A percentile compares a stretch with the other conserved stretches of the same genome.
phyloP scores from a whole-genome alignment of 371 early-diverging fungal species.

The Apophysomyces elegans region DNA sequence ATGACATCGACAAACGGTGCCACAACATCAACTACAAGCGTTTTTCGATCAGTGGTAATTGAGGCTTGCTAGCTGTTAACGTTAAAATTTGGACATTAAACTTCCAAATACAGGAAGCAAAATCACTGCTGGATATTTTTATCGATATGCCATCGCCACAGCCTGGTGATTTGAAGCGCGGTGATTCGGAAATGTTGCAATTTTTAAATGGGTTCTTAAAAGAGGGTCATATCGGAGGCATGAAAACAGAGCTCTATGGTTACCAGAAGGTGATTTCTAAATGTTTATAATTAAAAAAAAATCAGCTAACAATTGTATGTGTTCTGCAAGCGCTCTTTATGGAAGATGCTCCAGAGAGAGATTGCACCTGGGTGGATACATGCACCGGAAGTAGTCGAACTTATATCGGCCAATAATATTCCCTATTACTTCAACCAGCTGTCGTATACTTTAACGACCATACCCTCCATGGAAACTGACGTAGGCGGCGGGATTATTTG shows the following conservation, averaged over 20 bases:
- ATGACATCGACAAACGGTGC: not conserved
- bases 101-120: not conserved
- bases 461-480: constrained; percentile 42
- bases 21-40: not conserved
- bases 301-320: not conserved
- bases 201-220: constrained; percentile 21
- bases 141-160: constrained; percentile 48
- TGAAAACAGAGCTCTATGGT: constrained; percentile 60
- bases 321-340: constrained; percentile 51
- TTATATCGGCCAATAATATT: constrained; percentile 37
- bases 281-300: not conserved
- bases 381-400: constrained; percentile 38
- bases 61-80: too few species aligned
- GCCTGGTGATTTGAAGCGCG: constrained; percentile 4
- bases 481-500: constrained; percentile 73
- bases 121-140: constrained; percentile 41
- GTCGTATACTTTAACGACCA: constrained; percentile 20
- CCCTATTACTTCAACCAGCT: constrained; percentile 50
- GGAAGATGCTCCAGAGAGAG: constrained; percentile 70
- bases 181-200: constrained; percentile 17
- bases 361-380: constrained; percentile 51
- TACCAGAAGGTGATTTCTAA: constrained; percentile 55
- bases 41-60: not conserved
- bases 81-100: not conserved
- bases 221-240: constrained; percentile 42